phyloP scores from a whole-genome alignment of 345 rosid species.

The Rhizophora apiculata region DNA sequence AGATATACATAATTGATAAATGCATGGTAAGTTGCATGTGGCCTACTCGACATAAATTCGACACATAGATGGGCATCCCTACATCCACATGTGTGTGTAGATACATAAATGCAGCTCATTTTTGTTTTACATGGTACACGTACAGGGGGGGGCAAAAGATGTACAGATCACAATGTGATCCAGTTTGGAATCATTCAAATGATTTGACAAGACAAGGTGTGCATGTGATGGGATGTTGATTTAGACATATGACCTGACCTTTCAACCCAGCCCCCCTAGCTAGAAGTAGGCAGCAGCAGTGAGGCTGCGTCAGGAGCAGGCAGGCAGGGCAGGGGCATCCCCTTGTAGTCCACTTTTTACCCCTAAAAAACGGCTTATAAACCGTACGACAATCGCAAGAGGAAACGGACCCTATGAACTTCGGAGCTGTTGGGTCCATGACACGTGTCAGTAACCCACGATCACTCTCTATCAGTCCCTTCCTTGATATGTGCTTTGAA shows the following conservation, averaged over 20 bases:
- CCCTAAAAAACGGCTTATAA: constrained; percentile 24
- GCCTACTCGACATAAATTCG: no score
- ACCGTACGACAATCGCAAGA: constrained; percentile 4
- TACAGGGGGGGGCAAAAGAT: not conserved
- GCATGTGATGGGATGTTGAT: constrained; percentile 44
- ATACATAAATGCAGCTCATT: no score
- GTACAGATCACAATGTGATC: not conserved
- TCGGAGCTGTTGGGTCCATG: not conserved
- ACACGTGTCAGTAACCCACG: constrained; percentile 24
- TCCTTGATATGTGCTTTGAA: not conserved
- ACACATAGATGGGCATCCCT: no score
- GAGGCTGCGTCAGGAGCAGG: constrained; percentile 5
- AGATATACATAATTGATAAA: no score
- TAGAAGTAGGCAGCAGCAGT: not conserved
- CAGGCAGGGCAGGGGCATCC: no score
- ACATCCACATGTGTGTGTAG: no score
- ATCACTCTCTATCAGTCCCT: constrained; percentile 18
- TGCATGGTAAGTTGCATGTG: no score
- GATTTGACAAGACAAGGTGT: constrained; percentile 49
- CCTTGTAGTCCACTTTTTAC: not conserved
- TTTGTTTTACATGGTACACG: not conserved
- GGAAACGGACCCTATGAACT: constrained; percentile 16
- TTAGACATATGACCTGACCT: constrained; percentile 44
- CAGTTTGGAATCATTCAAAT: constrained; percentile 17
- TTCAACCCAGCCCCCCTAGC: constrained; percentile 9